Base-by-base conservation (phyloP, 2,329 filamentous ascomycete genomes). In the Penicillium concentricum region DNA sequence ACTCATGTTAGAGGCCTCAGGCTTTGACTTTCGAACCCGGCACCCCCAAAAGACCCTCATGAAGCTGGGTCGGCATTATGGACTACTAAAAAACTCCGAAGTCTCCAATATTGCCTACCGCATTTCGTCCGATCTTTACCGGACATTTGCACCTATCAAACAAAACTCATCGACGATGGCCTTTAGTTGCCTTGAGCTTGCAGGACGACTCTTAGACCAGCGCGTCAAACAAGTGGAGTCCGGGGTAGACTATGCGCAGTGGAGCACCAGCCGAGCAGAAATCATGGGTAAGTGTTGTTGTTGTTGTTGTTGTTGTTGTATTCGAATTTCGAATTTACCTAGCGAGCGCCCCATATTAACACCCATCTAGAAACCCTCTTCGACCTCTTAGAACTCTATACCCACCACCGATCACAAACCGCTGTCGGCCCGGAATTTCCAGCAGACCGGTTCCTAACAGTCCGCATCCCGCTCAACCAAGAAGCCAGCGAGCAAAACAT, bases 111-210 rank as follows among this genome's bases (percentile, higher is more conserved):
- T 86, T 0, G 90, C 91, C 0, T 96, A 92, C 76, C 86, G 88
- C 60, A 89, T 97, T 71, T 89, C 87, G 45, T 84, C 93, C 51
- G 94, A 99, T 74, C 79, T 96, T 45, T 96, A 97, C 77, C 91
- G 92, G 70, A 99, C 94, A 0, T 95, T 94, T 73, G 88, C 91
- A 0, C 92, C 92, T 9, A 81, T 97, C 56, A 97, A 97, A 78
- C 91, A 96, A 67, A 90, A 87, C 0, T 90, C 90, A 0, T 85
- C 89, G n/a, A 89, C 91, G 15, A 87, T 97, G 82, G 91, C 90
- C 0, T 84, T 96, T 67, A 88, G 89, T 10, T 85, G 91, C 62
- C 78, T 96, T 12, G 92, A 96, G 74, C 83, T 97, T 35, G 88
- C 92, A 0, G 85, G 87, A 0, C 82, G 90, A 26, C 75, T 97